Evolutionary conservation across 306 rosid species (phyloP).

Genomic region (Parietaria judaica): DNA sequence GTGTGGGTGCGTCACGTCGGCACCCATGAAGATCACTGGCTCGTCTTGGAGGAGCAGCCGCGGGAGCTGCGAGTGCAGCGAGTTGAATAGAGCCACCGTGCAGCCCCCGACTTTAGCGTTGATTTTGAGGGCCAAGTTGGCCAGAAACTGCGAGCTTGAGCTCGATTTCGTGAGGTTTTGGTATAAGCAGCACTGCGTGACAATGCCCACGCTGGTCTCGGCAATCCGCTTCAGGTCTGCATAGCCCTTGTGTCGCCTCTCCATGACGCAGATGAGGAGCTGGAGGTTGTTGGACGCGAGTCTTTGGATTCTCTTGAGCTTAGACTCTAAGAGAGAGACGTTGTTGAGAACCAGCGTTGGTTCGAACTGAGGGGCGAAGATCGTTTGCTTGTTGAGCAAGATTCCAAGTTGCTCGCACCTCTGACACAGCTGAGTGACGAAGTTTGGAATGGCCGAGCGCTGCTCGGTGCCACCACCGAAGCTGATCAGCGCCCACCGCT

Average conservation of each 20-base stretch:
- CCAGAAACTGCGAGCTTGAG: slow-evolving; percentile 73
- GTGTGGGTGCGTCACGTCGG: slow-evolving; percentile 97
- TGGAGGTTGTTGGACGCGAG: slow-evolving; percentile 74
- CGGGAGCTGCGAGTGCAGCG: slow-evolving; percentile 83
- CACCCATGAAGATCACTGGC: slow-evolving; percentile 92
- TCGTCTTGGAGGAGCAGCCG: slow-evolving; percentile 52
- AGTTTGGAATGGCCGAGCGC: slow-evolving; percentile 56
- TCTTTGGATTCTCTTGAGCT: slow-evolving; percentile 61
- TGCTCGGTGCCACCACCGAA: slow-evolving; percentile 85
- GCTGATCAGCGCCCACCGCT: slow-evolving; percentile 84
- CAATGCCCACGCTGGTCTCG: slow-evolving; percentile 78
- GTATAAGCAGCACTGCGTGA: slow-evolving; percentile 89
- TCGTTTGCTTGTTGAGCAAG: slow-evolving; percentile 60
- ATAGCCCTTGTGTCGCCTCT: slow-evolving; percentile 86
- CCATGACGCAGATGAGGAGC: slow-evolving; percentile 87
- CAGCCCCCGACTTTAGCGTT: slow-evolving; percentile 97
- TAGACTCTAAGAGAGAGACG: slow-evolving; percentile 69
- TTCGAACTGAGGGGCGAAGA: slow-evolving; percentile 72
- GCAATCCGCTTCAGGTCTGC: slow-evolving; percentile 91
- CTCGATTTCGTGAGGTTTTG: slow-evolving; percentile 64
- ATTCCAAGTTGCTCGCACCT: slow-evolving; percentile 88
- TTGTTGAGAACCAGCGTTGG: slow-evolving; percentile 73
- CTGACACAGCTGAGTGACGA: slow-evolving; percentile 68
- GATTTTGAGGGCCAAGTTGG: slow-evolving; percentile 90
- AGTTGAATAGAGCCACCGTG: slow-evolving; percentile 84